Percentiles rank a stretch among this genome's conserved stretches.
Evolutionary conservation across 108 stramenopile species (phyloP).

Genomic region (Nitzschia palea): DNA sequence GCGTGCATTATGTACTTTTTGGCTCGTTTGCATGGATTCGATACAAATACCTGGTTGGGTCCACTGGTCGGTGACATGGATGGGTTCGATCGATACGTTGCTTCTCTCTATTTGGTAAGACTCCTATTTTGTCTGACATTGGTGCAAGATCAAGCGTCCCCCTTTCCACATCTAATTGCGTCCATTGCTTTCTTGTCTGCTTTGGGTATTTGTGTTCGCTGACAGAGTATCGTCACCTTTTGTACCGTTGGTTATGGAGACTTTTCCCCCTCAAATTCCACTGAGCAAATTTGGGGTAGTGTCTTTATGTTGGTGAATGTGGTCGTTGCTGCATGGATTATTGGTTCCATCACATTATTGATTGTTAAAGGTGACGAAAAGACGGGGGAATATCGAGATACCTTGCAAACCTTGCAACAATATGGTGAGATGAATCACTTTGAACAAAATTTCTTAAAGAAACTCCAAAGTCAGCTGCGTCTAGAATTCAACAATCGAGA

Average conservation of each 20-base stretch:
- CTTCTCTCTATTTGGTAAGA: conserved; percentile 32
- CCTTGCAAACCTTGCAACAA: conserved; percentile 32
- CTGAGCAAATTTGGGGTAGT: conserved; percentile 44
- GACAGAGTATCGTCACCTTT: conserved; percentile 57
- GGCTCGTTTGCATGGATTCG: conserved; percentile 41
- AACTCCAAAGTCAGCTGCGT: conserved; percentile 41
- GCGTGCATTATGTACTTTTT: conserved; percentile 68
- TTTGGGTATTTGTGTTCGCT: no score
- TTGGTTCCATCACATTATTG: conserved; percentile 59
- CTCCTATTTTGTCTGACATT: neutral
- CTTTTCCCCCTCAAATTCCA: conserved; percentile 46
- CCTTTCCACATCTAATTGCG: neutral
- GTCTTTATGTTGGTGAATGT: conserved; percentile 55
- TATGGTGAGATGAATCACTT: conserved; percentile 43
- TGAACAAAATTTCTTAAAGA: conserved; percentile 19
- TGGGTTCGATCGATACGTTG: conserved; percentile 28
- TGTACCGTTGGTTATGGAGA: conserved; percentile 66
- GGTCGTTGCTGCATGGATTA: conserved; percentile 50
- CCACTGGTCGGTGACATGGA: conserved; percentile 28
- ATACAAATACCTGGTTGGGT: conserved; percentile 47
- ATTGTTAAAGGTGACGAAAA: conserved; percentile 61
- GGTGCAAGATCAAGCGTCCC: neutral
- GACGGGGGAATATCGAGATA: conserved; percentile 52
- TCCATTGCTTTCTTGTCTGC: conserved; percentile 25
- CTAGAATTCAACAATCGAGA: conserved; percentile 52